phyloP scores from a whole-genome alignment of 257 asterid genomes.

The Ophiorrhiza pumila region DNA sequence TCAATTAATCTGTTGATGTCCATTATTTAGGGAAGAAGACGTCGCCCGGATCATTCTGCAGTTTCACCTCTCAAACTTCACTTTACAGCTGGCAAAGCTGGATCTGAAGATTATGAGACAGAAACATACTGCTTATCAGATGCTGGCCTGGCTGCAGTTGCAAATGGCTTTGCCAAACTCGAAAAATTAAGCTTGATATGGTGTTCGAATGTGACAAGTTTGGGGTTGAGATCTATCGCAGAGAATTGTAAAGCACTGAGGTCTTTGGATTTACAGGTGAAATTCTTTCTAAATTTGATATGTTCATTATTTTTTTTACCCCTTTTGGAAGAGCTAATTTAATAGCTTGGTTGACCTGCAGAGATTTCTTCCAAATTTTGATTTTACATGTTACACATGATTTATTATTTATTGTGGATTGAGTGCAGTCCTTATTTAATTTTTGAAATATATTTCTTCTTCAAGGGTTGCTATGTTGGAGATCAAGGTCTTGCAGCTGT shows the following conservation, averaged over 20 bases:
- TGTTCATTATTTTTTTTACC: not conserved
- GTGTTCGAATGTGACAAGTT: constrained; percentile 72
- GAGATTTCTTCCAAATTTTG: not conserved
- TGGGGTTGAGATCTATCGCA: constrained; percentile 66
- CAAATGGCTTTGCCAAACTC: constrained; percentile 57
- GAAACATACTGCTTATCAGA: constrained; percentile 64
- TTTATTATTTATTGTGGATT: not conserved
- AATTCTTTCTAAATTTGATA: constrained; percentile 3
- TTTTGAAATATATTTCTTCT: constrained; percentile 21
- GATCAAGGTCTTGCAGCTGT: constrained; percentile 85
- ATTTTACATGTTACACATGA: not conserved
- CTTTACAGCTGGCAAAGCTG: constrained; percentile 36
- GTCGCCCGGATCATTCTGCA: constrained; percentile 31
- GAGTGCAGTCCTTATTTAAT: constrained; percentile 16
- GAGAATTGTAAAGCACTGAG: constrained; percentile 53
- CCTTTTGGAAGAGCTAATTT: not conserved
- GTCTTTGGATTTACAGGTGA: constrained; percentile 84
- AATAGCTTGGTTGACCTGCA: not conserved
- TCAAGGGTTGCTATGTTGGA: constrained; percentile 79
- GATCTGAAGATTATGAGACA: constrained; percentile 36
- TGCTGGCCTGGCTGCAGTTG: constrained; percentile 65
- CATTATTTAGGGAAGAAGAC: constrained; percentile 53
- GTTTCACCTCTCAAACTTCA: constrained; percentile 34
- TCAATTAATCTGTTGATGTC: constrained; percentile 3
- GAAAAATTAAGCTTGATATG: constrained; percentile 78